These are phyloP conservation scores for Aspergillus sclerotioniger DNA, from an alignment of 495 filamentous ascomycete genomes.

Conservation along the genomic window DNA sequence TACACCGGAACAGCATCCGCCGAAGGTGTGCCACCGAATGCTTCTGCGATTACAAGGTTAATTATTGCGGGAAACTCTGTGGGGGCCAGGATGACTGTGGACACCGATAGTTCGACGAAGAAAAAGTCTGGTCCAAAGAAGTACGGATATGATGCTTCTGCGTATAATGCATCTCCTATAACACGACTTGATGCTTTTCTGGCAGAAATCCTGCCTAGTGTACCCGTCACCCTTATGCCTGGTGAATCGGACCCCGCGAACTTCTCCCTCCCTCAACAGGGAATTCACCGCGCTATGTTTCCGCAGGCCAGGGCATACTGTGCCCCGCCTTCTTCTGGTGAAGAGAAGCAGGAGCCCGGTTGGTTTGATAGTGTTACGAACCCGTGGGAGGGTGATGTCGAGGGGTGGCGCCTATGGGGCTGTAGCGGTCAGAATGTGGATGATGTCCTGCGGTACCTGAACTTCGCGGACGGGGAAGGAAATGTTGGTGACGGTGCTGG, in stretches of 20 bases:
- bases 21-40: slow-evolving; percentile 28
- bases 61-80: slow-evolving; percentile 93
- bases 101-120: slow-evolving; percentile 27
- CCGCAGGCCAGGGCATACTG: slow-evolving; percentile 67
- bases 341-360: slow-evolving; percentile 50
- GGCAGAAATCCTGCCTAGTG: slow-evolving; percentile 70
- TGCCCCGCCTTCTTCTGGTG: slow-evolving; percentile 46
- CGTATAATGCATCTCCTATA: slow-evolving; percentile 83
- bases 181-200: slow-evolving; percentile 82
- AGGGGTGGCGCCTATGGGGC: slow-evolving; percentile 81
- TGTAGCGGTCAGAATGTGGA: slow-evolving; percentile 90
- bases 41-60: slow-evolving; percentile 73
- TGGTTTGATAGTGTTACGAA: slow-evolving; percentile 94
- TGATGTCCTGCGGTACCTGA: slow-evolving; percentile 87
- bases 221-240: slow-evolving; percentile 78
- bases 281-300: slow-evolving; percentile 80
- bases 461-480: slow-evolving; percentile 33
- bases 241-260: slow-evolving; percentile 78
- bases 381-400: slow-evolving; percentile 85
- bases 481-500: slow-evolving; percentile 16
- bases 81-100: slow-evolving; percentile 48
- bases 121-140: slow-evolving; percentile 64
- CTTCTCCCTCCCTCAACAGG: slow-evolving; percentile 75
- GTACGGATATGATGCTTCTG: slow-evolving; percentile 88
- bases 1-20: slow-evolving; percentile 57